Evolutionary conservation across 1,139 yeast genomes (phyloP), one percentile per base, ranked within the genome.

Genomic region (Eremothecium coryli): DNA sequence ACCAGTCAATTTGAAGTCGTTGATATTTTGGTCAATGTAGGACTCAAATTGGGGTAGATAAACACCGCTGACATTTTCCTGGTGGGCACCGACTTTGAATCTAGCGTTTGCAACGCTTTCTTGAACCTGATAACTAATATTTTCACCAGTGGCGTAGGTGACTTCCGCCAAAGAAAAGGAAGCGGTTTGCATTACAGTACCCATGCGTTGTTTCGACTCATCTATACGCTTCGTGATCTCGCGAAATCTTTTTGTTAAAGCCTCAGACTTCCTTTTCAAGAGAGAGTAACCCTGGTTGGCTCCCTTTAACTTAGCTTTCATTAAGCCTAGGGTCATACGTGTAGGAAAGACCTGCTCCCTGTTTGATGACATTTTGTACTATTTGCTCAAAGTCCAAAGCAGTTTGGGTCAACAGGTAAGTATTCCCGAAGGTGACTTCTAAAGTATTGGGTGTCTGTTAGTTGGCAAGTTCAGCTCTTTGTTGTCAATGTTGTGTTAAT

Each of bases 81-180:
- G 96, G 51, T 81, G 81, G 17, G 98, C 93, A 48, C 76, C 73
- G 36, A 90, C 93, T 51, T 81, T 81, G 65, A 88, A 86, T 47
- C 98, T 71, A 6, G 97, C 96, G 45, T 73, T 74, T 51, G 80
- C 82, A 29, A 88, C 97, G 35, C 88, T 77, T 62, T 90, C 97
- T 62, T 85, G 95, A 28, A 90, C 95, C 60, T 90, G 97, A 59
- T 85, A 88, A 11, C 86, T 84, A 48, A 90, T 85, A 62, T 85
- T 86, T 50, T 81, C 93, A 39, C 98, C 98, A 2, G 96, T 88
- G 22, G 98, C 98, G 55, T 90, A 90, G 34, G 90, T 81, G 33
- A 90, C 97, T 58, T 90, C 98, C 2, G 98, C 97, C 49, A 90
- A 70, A 9, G 97, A 88, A 58, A 90, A 90, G 0, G 97, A 93